phyloP scores from a whole-genome alignment of 176 grass and related monocot genomes.

The Eleusine coracana region DNA sequence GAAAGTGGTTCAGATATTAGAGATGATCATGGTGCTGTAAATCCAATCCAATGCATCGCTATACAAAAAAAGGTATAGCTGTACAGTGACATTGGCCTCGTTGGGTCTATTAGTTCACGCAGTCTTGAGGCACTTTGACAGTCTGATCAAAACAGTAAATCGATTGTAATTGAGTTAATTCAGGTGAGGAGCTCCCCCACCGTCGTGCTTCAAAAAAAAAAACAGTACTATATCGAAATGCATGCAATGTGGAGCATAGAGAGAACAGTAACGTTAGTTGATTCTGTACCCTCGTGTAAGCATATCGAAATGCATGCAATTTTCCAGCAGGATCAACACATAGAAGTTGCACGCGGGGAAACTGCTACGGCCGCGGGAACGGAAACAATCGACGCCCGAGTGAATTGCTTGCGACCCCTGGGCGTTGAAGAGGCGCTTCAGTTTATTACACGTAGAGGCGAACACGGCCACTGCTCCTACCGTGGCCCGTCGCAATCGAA shows the following conservation, averaged over 20 bases:
- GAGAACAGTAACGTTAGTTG: background rate
- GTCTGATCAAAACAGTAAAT: too few relatives aligned
- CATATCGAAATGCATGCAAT: background rate
- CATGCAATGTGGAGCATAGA: background rate
- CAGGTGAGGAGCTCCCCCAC: too few relatives aligned
- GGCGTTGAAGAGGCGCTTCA: background rate
- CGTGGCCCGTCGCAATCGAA: background rate
- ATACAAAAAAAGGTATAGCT: too few relatives aligned
- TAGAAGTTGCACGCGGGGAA: background rate
- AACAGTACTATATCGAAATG: too few relatives aligned
- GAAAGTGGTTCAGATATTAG: too few relatives aligned
- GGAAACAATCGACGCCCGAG: background rate
- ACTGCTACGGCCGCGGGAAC: constrained; percentile 33
- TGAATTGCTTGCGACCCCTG: background rate
- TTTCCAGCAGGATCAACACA: background rate
- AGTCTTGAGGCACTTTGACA: too few relatives aligned
- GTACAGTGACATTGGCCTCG: too few relatives aligned
- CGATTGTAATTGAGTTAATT: too few relatives aligned
- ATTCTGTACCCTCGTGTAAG: background rate
- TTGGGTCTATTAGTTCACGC: too few relatives aligned
- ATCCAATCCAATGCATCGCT: too few relatives aligned
- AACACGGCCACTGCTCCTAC: background rate
- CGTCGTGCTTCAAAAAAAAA: too few relatives aligned
- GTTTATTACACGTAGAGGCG: background rate
- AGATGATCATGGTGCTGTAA: too few relatives aligned